Evolutionary conservation across 257 asterid genomes (phyloP).

Genomic region (Oldenlandia corymbosa): DNA sequence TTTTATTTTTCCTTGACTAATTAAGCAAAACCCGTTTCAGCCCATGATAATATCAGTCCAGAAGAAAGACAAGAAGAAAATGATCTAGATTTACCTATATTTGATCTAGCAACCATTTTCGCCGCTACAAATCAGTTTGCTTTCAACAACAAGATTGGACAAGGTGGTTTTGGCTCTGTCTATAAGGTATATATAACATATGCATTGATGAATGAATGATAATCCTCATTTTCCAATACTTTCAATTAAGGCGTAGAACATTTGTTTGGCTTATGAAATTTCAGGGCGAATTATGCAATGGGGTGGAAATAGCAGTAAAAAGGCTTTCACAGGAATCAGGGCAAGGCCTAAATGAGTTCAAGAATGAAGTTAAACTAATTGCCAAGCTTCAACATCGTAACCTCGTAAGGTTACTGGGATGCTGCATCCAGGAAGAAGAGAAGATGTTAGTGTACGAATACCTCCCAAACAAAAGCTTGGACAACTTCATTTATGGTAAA

Average conservation of each 20-base stretch:
- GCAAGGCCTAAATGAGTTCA: constrained; percentile 31
- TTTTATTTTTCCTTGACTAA: too few species aligned
- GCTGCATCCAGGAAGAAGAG: constrained; percentile 30
- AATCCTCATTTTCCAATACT: neutral
- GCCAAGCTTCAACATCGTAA: constrained; percentile 33
- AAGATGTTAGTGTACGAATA: constrained; percentile 25
- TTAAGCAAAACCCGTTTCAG: neutral
- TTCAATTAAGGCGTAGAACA: too few species aligned
- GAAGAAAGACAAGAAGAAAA: neutral
- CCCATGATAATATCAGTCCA: neutral
- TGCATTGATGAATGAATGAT: neutral
- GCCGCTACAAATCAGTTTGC: constrained; percentile 8
- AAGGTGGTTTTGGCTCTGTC: constrained; percentile 16
- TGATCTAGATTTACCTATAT: constrained; percentile 8
- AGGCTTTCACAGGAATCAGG: constrained; percentile 33
- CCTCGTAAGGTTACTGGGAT: constrained; percentile 31
- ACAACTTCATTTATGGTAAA: constrained; percentile 29
- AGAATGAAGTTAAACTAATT: constrained; percentile 28
- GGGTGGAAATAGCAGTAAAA: constrained; percentile 31
- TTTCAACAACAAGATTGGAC: constrained; percentile 12
- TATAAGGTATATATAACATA: constrained; percentile 1
- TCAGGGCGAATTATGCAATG: constrained; percentile 21
- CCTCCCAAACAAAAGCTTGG: constrained; percentile 35
- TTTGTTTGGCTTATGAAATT: neutral
- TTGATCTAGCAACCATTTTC: constrained; percentile 2